Base-by-base conservation (phyloP, 2,329 filamentous ascomycete species). In the Cadophora malorum region DNA sequence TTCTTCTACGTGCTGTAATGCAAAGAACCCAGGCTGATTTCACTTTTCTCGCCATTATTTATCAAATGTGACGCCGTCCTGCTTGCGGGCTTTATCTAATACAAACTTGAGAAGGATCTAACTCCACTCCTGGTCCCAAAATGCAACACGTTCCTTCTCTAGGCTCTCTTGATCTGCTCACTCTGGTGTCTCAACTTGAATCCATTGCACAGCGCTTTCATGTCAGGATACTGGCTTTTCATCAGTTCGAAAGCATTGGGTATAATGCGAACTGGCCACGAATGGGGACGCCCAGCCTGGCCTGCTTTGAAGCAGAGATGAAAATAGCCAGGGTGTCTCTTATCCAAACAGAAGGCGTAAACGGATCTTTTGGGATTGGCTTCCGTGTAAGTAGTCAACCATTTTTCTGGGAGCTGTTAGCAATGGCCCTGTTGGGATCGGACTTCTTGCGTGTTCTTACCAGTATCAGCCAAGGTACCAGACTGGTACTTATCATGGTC, bases 241-340 rank as follows among this genome's bases (percentile, higher is more conserved):
- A 94, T 89, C 75, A 99, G 85, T 82, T 98, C 94, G 77, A 95
- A 99, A 5, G 93, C 96, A 75, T 96, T 92, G 2, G 96, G 96
- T 21, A 98, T 91, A 47, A 97, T 90, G 74, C 96, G 94, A 71
- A 99, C 93, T 5, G 89, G 88, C 90, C 95, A 94, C 58, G 88
- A 89, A 71, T 91, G 89, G 64, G 95, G 88, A 55, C 84, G 85
- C 2, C 93, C 91, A 60, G 86, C 84, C 74, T 90, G 86, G 69
- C 92, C 95, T 28, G 94, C 93, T 83, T 98, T 98, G 88, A 97
- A 99, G 83, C 94, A 97, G 50, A 99, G 87, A 82, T 89, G 91
- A 81, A 99, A 99, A 83, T 97, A 97, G 41, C 96, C 96, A 0
- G 96, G 92, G 78, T 95, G 91, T 80, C 94, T 94, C 41, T 91